These are phyloP conservation scores for Diaporthe vaccinii DNA, from an alignment of 2,329 filamentous ascomycete genomes.

Conservation along the genomic window DNA sequence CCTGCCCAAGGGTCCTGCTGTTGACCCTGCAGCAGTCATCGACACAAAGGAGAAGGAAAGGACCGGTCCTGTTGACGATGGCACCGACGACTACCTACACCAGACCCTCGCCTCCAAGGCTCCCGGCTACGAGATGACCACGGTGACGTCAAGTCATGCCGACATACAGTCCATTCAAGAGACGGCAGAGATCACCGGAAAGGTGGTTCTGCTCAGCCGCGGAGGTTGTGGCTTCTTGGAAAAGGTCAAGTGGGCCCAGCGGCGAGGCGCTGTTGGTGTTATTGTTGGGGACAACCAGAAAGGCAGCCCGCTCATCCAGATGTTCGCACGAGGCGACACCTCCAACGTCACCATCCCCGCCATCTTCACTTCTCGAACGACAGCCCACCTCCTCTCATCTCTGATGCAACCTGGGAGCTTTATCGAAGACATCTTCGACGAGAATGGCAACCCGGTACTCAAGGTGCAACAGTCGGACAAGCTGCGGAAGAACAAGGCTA, in stretches of 20 bases:
- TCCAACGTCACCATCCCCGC: constrained; percentile 95
- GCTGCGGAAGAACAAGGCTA: constrained; percentile 51
- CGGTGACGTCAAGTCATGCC: constrained; percentile 71
- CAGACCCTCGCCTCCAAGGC: constrained; percentile 56
- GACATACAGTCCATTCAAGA: constrained; percentile 95
- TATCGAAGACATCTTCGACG: constrained; percentile 71
- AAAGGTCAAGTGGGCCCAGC: constrained; percentile 97
- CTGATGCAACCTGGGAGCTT: constrained; percentile 80
- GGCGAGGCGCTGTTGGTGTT: constrained; percentile 87
- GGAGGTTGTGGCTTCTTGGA: constrained; percentile 97
- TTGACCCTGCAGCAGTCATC: constrained; percentile 46
- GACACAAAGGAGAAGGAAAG: constrained; percentile 48
- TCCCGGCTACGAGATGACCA: constrained; percentile 52
- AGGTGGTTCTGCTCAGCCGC: constrained; percentile 90
- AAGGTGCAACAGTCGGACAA: constrained; percentile 66
- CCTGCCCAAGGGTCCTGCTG: constrained; percentile 47
- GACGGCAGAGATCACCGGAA: constrained; percentile 91
- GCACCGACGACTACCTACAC: constrained; percentile 88
- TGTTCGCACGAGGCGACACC: constrained; percentile 98
- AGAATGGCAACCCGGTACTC: constrained; percentile 69
- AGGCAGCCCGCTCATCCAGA: constrained; percentile 90
- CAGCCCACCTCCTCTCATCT: constrained; percentile 91
- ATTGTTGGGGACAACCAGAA: constrained; percentile 95
- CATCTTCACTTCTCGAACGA: constrained; percentile 94
- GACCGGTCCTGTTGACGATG: constrained; percentile 69